phyloP scores from a whole-genome alignment of 495 filamentous ascomycete genomes.

The Hypoxylon fuscum region DNA sequence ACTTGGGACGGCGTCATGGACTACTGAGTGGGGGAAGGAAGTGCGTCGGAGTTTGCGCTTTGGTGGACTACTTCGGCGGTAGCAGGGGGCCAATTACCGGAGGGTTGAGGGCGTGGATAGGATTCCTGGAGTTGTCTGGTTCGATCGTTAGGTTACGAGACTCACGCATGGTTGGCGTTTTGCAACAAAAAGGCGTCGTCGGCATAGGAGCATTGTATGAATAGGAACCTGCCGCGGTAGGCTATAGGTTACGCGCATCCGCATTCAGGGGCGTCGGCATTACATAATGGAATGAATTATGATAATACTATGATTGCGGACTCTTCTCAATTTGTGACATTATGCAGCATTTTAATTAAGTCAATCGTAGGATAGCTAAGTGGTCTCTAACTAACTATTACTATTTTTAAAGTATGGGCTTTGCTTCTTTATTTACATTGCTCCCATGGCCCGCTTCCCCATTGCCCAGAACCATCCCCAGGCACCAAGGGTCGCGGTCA shows the following conservation, averaged over 20 bases:
- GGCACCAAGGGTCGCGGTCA: slow-evolving; percentile 54
- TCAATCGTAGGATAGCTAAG: too few species aligned
- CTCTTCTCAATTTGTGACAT: too few species aligned
- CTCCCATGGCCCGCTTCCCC: slow-evolving; percentile 26
- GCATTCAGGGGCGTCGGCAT: slow-evolving; percentile 21
- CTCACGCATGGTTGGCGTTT: slow-evolving; percentile 30
- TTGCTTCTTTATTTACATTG: too few species aligned
- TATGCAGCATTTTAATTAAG: too few species aligned
- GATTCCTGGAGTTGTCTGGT: not conserved
- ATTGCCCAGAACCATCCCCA: slow-evolving; percentile 56
- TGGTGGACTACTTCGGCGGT: not conserved
- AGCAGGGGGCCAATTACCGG: not conserved
- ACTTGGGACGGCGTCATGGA: slow-evolving; percentile 52
- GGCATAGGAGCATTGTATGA: slow-evolving; percentile 27
- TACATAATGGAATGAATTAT: slow-evolving; percentile 30
- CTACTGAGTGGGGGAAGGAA: slow-evolving; percentile 20
- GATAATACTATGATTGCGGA: too few species aligned
- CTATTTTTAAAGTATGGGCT: too few species aligned
- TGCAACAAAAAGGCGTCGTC: slow-evolving; percentile 17
- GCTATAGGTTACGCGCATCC: slow-evolving; percentile 18
- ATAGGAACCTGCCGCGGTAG: slow-evolving; percentile 13
- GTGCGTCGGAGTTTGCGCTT: slow-evolving; percentile 9
- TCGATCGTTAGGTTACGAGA: slow-evolving; percentile 18
- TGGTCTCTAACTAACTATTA: too few species aligned
- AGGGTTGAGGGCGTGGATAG: not conserved